phyloP scores from a whole-genome alignment of 2,329 filamentous ascomycete species.

The Sclerotinia glacialis region DNA sequence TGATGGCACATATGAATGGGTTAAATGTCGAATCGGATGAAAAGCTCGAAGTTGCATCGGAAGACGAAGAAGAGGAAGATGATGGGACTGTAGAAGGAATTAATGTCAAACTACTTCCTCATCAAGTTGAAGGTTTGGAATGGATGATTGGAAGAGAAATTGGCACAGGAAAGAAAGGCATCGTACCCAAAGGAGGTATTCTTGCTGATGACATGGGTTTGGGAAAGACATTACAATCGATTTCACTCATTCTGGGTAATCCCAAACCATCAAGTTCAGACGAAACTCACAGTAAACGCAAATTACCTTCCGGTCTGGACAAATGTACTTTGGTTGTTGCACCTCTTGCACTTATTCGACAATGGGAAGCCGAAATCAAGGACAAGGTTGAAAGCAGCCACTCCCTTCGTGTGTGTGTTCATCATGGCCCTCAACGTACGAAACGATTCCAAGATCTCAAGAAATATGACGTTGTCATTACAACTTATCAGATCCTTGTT shows the following conservation, averaged over 20 bases:
- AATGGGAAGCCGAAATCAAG: slow-evolving; percentile 93
- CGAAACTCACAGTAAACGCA: slow-evolving; percentile 56
- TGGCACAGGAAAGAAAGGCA: slow-evolving; percentile 76
- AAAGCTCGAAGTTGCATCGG: slow-evolving; percentile 39
- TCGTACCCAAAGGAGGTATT: slow-evolving; percentile 85
- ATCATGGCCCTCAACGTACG: slow-evolving; percentile 83
- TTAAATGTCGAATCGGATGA: slow-evolving; percentile 45
- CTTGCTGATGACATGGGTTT: slow-evolving; percentile 97
- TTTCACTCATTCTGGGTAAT: slow-evolving; percentile 83
- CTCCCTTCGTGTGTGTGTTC: slow-evolving; percentile 76
- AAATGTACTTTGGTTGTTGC: slow-evolving; percentile 89
- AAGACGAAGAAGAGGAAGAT: slow-evolving; percentile 51
- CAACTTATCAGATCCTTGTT: slow-evolving; percentile 92
- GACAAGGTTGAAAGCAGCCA: slow-evolving; percentile 72
- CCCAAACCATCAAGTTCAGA: slow-evolving; percentile 62
- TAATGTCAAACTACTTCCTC: slow-evolving; percentile 82
- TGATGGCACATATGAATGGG: slow-evolving; percentile 40
- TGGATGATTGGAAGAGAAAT: slow-evolving; percentile 96
- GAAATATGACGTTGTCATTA: slow-evolving; percentile 91
- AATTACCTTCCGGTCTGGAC: slow-evolving; percentile 64
- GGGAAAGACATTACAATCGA: slow-evolving; percentile 93
- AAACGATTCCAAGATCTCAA: slow-evolving; percentile 75
- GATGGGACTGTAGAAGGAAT: slow-evolving; percentile 74
- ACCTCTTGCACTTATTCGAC: slow-evolving; percentile 88
- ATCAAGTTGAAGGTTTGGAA: slow-evolving; percentile 88